Evolutionary conservation across 768 basidiomycete species (phyloP).

Genomic region (Lactarius pseudohatsudake): DNA sequence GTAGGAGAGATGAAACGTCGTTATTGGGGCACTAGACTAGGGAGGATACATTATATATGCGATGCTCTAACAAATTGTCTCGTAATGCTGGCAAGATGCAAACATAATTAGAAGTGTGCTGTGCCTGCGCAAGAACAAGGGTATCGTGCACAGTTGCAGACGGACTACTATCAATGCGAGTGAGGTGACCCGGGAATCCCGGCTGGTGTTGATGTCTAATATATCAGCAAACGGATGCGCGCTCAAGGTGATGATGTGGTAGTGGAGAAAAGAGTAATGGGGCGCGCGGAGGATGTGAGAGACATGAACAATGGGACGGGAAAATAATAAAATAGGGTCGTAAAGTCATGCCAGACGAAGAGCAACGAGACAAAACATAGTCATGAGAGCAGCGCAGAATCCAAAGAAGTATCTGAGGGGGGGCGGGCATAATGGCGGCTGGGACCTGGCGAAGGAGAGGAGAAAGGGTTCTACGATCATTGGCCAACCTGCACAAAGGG

Average conservation of each 20-base stretch:
- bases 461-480: conserved; percentile 7
- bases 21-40: conserved; percentile 29
- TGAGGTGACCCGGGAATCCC: conserved; percentile 27
- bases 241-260: conserved; percentile 33
- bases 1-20: conserved; percentile 7
- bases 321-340: conserved; percentile 31
- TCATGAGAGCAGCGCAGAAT: conserved; percentile 64
- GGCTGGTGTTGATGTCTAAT: conserved; percentile 32
- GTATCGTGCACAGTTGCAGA: conserved; percentile 46
- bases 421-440: conserved; percentile 15
- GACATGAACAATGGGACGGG: conserved; percentile 39
- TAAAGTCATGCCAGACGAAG: conserved; percentile 41
- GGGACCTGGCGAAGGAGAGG: conserved; percentile 9
- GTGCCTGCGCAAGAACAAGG: conserved; percentile 40
- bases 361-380: conserved; percentile 55
- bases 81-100: conserved; percentile 49
- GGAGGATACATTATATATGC: conserved; percentile 44
- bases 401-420: conserved; percentile 32
- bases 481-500: conserved; percentile 11
- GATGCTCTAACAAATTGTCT: conserved; percentile 73
- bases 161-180: conserved; percentile 34
- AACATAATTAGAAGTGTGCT: conserved; percentile 39
- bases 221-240: conserved; percentile 30
- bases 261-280: conserved; percentile 30
- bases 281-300: conserved; percentile 38